Conservation (phyloP, 1,284 basidiomycete species). For the Puccinia coronata region DNA sequence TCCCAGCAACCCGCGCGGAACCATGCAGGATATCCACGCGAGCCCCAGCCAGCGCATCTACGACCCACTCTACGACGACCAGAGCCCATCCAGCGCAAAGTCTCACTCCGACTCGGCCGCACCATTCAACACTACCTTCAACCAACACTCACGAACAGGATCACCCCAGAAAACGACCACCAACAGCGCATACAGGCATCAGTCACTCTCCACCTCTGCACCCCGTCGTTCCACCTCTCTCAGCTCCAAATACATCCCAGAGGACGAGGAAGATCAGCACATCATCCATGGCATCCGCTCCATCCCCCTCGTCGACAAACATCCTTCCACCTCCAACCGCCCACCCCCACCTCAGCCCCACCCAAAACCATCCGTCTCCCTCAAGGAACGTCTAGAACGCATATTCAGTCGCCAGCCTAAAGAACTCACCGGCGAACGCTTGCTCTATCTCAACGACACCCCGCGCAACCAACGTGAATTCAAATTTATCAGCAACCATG, state of each 20-base stretch:
- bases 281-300: constrained; percentile 31
- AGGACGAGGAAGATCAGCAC: constrained; percentile 11
- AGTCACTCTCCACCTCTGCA: not conserved
- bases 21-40: constrained; percentile 28
- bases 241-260: constrained; percentile 29
- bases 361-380: not conserved
- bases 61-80: constrained; percentile 15
- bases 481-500: constrained; percentile 67
- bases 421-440: constrained; percentile 46
- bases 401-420: constrained; percentile 38
- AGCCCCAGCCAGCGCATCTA: not conserved
- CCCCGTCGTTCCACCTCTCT: not conserved
- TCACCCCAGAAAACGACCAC: not conserved
- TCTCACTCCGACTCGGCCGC: not conserved
- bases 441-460: constrained; percentile 44
- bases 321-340: not conserved
- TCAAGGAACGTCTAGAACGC: constrained; percentile 8
- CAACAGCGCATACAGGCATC: not conserved
- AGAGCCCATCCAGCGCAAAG: not conserved
- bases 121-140: not conserved
- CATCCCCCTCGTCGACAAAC: constrained; percentile 46
- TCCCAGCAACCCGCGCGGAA: constrained; percentile 41
- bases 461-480: constrained; percentile 44
- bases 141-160: not conserved
- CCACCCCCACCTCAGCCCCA: not conserved